Base-by-base conservation (phyloP, 257 asterid genomes). In the Scutellaria baicalensis region DNA sequence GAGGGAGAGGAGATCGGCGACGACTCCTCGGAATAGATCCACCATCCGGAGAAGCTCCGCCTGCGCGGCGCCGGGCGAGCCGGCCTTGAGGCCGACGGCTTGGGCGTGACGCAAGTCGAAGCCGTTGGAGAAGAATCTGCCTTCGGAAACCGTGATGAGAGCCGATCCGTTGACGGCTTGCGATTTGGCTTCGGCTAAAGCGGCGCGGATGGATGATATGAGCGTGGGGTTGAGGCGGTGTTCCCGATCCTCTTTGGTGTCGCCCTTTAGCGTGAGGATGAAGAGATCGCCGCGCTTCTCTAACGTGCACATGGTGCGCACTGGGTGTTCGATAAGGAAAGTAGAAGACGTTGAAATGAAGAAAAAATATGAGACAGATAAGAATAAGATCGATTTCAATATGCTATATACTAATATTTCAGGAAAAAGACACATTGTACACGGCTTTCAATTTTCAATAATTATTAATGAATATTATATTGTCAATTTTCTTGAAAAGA, bases 61-160 rank as follows among this genome's bases (percentile, higher is more conserved):
- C n/a, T 0, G 54, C 50, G 93, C 90, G 43, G 80, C 95, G 12
- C 69, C 63, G 13, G 11, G 21, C 0, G 95, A 82, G 13, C 93
- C 86, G 55, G 86, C 59, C 17, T 64, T 72, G 8, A 13, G 68
- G 67, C 76, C 87, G 56, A 77, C 90, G 71, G 84, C 90, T 62
- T 86, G 93, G 50, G 96, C 97, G 83, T 84, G 88, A 0, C 45
- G 45, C 13, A 91, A 76, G n/a, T 91, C 96, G 74, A 91, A 91
- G 60, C 96, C 97, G 76, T 91, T 91, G 73, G 96, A 87, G 91
- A 89, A 91, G 91, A 85, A 91, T 55, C 70, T 75, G 69, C 97
- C 97, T 14, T 87, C 81, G 18, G 95, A 77, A 0, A 74, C 59
- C 16, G 97, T 89, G 76, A 91, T 42, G 11, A 91, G 84, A 55